Percentiles rank a stretch among this genome's conserved stretches.
These are phyloP conservation scores for Aspergillus novofumigatus DNA, from an alignment of 2,329 filamentous ascomycete genomes.

Conservation along the genomic window DNA sequence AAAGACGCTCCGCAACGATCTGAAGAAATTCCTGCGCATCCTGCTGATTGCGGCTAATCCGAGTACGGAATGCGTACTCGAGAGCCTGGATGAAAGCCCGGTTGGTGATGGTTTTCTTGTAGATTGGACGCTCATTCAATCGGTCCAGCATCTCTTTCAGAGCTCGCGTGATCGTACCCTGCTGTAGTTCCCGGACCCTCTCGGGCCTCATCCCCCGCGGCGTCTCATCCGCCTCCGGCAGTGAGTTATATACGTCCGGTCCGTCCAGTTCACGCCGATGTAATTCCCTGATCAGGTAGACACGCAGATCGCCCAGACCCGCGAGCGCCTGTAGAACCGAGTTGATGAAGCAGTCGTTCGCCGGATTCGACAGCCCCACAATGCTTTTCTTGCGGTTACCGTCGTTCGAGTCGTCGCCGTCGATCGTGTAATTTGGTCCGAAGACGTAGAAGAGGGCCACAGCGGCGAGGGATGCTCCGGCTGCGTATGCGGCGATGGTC, in stretches of 20 bases:
- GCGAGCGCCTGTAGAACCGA: constrained; percentile 91
- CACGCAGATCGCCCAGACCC: constrained; percentile 78
- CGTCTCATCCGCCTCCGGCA: constrained; percentile 45
- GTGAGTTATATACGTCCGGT: constrained; percentile 65
- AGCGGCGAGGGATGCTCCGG: constrained; percentile 89
- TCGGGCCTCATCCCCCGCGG: constrained; percentile 40
- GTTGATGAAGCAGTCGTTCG: constrained; percentile 97
- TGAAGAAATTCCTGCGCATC: constrained; percentile 97
- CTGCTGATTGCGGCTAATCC: constrained; percentile 91
- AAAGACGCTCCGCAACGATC: constrained; percentile 83
- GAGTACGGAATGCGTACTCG: constrained; percentile 80
- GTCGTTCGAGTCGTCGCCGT: constrained; percentile 63
- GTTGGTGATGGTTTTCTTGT: constrained; percentile 89
- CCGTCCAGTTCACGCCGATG: constrained; percentile 80
- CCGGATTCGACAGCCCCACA: constrained; percentile 82
- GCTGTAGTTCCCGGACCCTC: constrained; percentile 61
- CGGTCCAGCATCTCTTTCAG: constrained; percentile 90
- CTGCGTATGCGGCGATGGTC: constrained; percentile 86
- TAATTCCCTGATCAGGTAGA: constrained; percentile 89
- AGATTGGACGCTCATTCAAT: constrained; percentile 88
- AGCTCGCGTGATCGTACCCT: constrained; percentile 76
- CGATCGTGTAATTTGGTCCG: constrained; percentile 92
- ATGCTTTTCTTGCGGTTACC: constrained; percentile 75
- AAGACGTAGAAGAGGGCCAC: constrained; percentile 97
- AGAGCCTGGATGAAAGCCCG: constrained; percentile 77